phyloP scores from a whole-genome alignment of 306 rosid species.

The Arachis hypogaea region DNA sequence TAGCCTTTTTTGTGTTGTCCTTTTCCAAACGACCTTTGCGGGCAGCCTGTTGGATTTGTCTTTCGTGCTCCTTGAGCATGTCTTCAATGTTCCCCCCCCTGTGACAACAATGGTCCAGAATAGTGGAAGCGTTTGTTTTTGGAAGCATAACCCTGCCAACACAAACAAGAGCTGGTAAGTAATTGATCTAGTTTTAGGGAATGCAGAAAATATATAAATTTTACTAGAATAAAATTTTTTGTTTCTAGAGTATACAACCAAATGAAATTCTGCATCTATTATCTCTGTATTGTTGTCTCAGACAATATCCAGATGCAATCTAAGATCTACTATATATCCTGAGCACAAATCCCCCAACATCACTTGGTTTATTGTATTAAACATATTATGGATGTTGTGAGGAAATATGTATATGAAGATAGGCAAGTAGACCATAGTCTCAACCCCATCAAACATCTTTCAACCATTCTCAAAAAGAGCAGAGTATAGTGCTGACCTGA shows the following conservation, averaged over 20 bases:
- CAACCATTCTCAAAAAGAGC: constrained; percentile 17
- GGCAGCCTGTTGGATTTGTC: constrained; percentile 69
- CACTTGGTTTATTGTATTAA: background rate
- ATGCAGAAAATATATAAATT: no score
- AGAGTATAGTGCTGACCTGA: background rate
- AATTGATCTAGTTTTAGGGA: no score
- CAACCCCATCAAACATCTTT: constrained; percentile 30
- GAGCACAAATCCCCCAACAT: constrained; percentile 11
- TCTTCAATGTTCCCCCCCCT: constrained; percentile 67
- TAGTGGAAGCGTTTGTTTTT: constrained; percentile 58
- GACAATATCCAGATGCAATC: constrained; percentile 27
- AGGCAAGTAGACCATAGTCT: background rate
- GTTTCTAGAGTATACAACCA: no score
- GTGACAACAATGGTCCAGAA: constrained; percentile 75
- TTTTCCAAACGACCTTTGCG: constrained; percentile 77
- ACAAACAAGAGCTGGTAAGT: constrained; percentile 29
- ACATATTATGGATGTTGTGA: constrained; percentile 8
- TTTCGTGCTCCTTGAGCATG: constrained; percentile 81
- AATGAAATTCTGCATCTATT: no score
- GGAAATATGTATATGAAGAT: constrained; percentile 25
- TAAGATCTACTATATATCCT: constrained; percentile 5
- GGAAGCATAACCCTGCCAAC: constrained; percentile 49
- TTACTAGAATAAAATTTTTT: no score
- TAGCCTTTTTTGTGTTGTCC: constrained; percentile 47
- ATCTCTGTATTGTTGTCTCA: background rate